Base-by-base conservation (phyloP, 2,329 filamentous ascomycete genomes). In the Aspergillus amoenus region DNA sequence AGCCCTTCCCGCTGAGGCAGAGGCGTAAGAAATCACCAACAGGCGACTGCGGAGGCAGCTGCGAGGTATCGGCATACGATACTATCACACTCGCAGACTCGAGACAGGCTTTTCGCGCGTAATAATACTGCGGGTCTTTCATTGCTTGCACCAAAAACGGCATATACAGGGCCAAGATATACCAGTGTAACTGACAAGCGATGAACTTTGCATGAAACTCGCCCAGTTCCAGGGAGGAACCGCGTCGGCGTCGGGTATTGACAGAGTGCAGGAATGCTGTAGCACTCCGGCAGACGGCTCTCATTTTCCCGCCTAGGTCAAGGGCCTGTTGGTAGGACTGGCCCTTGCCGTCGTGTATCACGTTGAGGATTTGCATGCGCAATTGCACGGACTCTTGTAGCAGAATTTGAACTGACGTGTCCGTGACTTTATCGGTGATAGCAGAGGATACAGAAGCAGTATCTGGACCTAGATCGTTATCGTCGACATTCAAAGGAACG, bases 401-500 rank as follows among this genome's bases (percentile, higher is more conserved):
- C 15, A 57, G 37, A 15, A 44, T 17, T 39, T 53, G 55, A 8
- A 57, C 40, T 1, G 55, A 53, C 17, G 49, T 9, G 22, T 57
- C 34, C 4, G 49, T 41, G 6, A 32, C 8, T 13, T 9, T 1
- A 11, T 18, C 21, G 8, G 5, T 4, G 13, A 12, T 13, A 9
- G 37, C 3, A 11, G 11, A 1, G 7, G n/a, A 39, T 5, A 42
- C 12, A 2, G n/a, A 15, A 11, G 24, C 24, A 17, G 51, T 62
- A 15, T 55, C 54, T n/a, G 65, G 64, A 41, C 64, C 48, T 17
- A 70, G 59, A 47, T 68, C 62, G 13, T 40, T 22, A 50, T 72
- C 69, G 43, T 64, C 61, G 42, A 69, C 43, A 52, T 72, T 72
- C 8, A 53, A 54, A 12, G 69, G 69, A 13, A 42, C 18, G 9